A percentile compares a stretch with the other conserved stretches of the same genome.
Conservation (phyloP, 768 basidiomycete species). For the Roridomyces roridus region DNA sequence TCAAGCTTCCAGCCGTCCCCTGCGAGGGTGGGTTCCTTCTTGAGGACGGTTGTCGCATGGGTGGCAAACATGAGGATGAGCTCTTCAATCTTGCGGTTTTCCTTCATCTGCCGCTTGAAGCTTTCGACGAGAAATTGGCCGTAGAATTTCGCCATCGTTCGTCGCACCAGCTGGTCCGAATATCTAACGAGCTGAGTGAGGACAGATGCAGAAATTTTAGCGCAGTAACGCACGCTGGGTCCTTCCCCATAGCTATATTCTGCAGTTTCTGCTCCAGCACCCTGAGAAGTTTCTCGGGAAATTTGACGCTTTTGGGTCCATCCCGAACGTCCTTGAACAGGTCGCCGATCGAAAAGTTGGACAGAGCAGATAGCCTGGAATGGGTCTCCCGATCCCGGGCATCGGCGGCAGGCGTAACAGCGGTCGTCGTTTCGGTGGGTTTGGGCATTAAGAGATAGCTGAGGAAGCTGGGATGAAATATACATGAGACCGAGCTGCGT, state of each 20-base stretch:
- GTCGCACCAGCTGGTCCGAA: conserved; percentile 86
- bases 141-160: conserved; percentile 93
- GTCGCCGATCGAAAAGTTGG: conserved; percentile 73
- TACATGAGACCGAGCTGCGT: conserved; percentile 11
- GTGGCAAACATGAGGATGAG: conserved; percentile 96
- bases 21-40: conserved; percentile 85
- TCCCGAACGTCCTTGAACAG: conserved; percentile 81
- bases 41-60: conserved; percentile 83
- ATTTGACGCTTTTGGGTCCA: conserved; percentile 86
- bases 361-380: conserved; percentile 73
- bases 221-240: conserved; percentile 70
- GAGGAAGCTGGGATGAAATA: conserved; percentile 57
- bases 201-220: neutral
- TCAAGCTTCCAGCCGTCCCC: conserved; percentile 94
- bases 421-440: conserved; percentile 41
- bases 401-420: conserved; percentile 36
- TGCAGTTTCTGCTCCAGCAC: conserved; percentile 89
- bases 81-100: conserved; percentile 96
- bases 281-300: conserved; percentile 93
- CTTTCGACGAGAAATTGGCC: conserved; percentile 85
- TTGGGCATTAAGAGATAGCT: conserved; percentile 75
- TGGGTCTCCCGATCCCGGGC: conserved; percentile 67
- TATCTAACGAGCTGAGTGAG: conserved; percentile 56
- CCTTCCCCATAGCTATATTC: conserved; percentile 93
- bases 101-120: conserved; percentile 91